A percentile compares a stretch with the other conserved stretches of the same genome.
Conservation (phyloP, 179 eudicot species). For the Spinacia oleracea region DNA sequence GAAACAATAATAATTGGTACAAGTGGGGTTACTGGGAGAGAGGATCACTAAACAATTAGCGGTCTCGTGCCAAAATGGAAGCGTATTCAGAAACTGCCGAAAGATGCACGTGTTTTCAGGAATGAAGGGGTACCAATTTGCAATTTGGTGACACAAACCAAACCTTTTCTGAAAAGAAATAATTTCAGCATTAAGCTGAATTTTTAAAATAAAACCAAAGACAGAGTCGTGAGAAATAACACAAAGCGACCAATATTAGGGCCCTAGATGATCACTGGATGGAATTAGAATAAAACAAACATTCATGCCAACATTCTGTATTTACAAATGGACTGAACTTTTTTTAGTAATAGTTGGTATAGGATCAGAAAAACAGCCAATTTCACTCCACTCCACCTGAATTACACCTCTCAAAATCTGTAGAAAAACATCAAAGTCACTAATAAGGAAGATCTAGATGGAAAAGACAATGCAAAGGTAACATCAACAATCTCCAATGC, state of each 20-base stretch:
- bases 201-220: too few relatives aligned
- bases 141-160: not conserved
- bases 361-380: not conserved
- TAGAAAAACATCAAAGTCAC: not conserved
- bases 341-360: not conserved
- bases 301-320: not conserved
- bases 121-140: too few relatives aligned
- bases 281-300: not conserved
- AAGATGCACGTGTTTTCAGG: too few relatives aligned
- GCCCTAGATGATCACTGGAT: not conserved
- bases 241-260: not conserved
- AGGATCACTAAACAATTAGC: too few relatives aligned
- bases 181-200: too few relatives aligned
- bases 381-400: not conserved
- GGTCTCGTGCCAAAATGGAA: too few relatives aligned
- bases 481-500: not conserved
- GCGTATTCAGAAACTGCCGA: too few relatives aligned
- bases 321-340: not conserved
- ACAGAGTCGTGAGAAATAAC: not conserved
- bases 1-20: too few relatives aligned
- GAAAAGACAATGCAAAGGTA: not conserved
- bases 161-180: not conserved
- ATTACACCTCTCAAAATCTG: not conserved
- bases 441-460: not conserved
- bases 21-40: too few relatives aligned